Percentiles rank a stretch among this genome's conserved stretches.
Evolutionary conservation across 805 yeast species (phyloP).

Genomic region (Pichia gijzeniarum): DNA sequence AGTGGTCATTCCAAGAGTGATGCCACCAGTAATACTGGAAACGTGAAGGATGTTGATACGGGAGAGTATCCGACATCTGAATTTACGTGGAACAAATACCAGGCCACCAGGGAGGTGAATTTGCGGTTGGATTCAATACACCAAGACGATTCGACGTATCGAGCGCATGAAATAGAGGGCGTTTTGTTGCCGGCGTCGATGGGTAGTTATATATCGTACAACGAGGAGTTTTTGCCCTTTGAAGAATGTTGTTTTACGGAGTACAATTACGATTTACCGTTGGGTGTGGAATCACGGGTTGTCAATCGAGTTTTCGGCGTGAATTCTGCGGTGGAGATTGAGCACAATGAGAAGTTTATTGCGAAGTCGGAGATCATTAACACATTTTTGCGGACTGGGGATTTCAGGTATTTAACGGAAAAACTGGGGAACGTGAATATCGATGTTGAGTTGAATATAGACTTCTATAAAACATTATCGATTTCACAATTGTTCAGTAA

Average conservation of each 20-base stretch:
- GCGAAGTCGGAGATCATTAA: not conserved
- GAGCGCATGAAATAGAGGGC: slow-evolving; percentile 10
- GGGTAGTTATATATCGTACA: not conserved
- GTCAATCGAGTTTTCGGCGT: slow-evolving; percentile 4
- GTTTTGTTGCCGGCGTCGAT: slow-evolving; percentile 3
- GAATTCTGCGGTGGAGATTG: not conserved
- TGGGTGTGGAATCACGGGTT: not conserved
- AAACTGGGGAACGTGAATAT: slow-evolving; percentile 1
- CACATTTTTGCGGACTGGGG: not conserved
- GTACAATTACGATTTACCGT: not conserved
- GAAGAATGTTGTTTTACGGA: too few relatives aligned
- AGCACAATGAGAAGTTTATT: not conserved
- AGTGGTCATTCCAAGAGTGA: not conserved
- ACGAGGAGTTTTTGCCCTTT: too few relatives aligned
- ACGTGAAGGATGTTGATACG: too few relatives aligned
- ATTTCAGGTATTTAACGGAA: not conserved
- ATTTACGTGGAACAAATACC: slow-evolving; percentile 1
- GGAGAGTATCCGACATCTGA: too few relatives aligned
- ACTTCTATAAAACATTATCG: not conserved
- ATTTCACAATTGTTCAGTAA: slow-evolving; percentile 7
- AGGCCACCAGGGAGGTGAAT: slow-evolving; percentile 1
- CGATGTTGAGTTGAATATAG: not conserved
- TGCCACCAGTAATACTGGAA: not conserved
- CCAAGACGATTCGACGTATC: slow-evolving; percentile 6
- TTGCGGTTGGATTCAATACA: not conserved